These are phyloP conservation scores for Penicillium crystallinum DNA, from an alignment of 495 filamentous ascomycete genomes.

Conservation along the genomic window DNA sequence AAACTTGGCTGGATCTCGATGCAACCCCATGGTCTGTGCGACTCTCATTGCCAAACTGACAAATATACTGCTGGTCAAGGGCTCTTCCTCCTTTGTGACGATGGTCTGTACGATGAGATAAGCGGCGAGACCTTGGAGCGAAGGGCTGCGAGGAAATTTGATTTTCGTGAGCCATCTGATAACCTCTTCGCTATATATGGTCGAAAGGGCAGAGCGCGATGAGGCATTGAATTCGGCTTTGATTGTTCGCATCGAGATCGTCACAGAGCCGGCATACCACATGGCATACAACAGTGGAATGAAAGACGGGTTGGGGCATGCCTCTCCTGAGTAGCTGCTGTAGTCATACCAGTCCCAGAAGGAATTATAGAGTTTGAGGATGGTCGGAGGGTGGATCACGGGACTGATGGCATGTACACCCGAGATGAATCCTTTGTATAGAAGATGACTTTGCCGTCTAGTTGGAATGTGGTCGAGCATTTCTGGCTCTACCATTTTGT, in stretches of 20 bases:
- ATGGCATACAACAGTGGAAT: slow-evolving; percentile 45
- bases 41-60: slow-evolving; percentile 56
- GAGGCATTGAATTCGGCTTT: slow-evolving; percentile 39
- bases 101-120: slow-evolving; percentile 46
- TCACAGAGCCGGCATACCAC: slow-evolving; percentile 46
- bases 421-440: slow-evolving; percentile 46
- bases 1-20: slow-evolving; percentile 63
- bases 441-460: slow-evolving; percentile 42
- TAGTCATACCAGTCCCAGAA: slow-evolving; percentile 50
- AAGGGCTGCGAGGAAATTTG: slow-evolving; percentile 44
- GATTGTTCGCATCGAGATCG: slow-evolving; percentile 39
- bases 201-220: slow-evolving; percentile 34
- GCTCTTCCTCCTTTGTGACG: slow-evolving; percentile 44
- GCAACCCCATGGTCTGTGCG: slow-evolving; percentile 69
- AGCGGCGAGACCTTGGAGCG: slow-evolving; percentile 39
- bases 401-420: slow-evolving; percentile 45
- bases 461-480: slow-evolving; percentile 43
- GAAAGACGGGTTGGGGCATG: slow-evolving; percentile 39
- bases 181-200: slow-evolving; percentile 37
- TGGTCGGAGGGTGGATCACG: slow-evolving; percentile 40
- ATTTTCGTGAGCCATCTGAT: slow-evolving; percentile 41
- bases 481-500: slow-evolving; percentile 37
- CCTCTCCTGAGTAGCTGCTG: slow-evolving; percentile 39
- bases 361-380: slow-evolving; percentile 37
- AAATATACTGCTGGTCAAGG: slow-evolving; percentile 43